Percentiles rank a stretch among this genome's conserved stretches.
phyloP scores from a whole-genome alignment of 352 stramenopile genomes.

The Globisporangium uncinulatum region DNA sequence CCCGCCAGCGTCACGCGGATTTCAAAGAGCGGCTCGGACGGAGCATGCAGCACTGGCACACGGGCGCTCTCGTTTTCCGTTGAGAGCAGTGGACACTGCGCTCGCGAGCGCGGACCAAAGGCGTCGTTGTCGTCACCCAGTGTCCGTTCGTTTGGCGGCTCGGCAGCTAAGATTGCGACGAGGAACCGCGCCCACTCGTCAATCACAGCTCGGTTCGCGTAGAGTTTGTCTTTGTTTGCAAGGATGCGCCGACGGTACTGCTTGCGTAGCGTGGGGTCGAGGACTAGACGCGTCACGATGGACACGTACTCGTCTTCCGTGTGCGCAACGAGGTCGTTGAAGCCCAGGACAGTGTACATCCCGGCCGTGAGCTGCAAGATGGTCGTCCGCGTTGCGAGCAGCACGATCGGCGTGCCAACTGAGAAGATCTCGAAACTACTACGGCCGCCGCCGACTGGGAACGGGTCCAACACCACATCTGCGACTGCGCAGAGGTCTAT shows the following conservation, averaged over 20 bases:
- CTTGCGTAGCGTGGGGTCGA: constrained; percentile 13
- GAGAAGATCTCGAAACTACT: constrained; percentile 59
- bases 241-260: constrained; percentile 23
- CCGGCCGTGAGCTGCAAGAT: constrained; percentile 54
- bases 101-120: neutral
- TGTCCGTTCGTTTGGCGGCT: constrained; percentile 7
- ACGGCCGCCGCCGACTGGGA: constrained; percentile 52
- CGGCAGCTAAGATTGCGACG: constrained; percentile 12
- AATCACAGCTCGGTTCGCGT: constrained; percentile 23
- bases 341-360: constrained; percentile 60
- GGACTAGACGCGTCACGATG: constrained; percentile 23
- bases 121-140: neutral
- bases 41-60: neutral
- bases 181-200: constrained; percentile 43
- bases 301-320: constrained; percentile 19
- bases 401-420: constrained; percentile 54
- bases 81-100: constrained; percentile 1
- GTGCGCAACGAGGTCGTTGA: constrained; percentile 22
- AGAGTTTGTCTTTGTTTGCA: constrained; percentile 26
- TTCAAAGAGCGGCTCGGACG: constrained; percentile 7
- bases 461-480: constrained; percentile 54
- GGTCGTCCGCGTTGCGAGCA: constrained; percentile 37
- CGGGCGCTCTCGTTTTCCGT: neutral
- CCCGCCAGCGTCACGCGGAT: neutral
- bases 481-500: constrained; percentile 30